Evolutionary conservation across 129 eudicot species (phyloP).

Genomic region (Dittrichia graveolens): DNA sequence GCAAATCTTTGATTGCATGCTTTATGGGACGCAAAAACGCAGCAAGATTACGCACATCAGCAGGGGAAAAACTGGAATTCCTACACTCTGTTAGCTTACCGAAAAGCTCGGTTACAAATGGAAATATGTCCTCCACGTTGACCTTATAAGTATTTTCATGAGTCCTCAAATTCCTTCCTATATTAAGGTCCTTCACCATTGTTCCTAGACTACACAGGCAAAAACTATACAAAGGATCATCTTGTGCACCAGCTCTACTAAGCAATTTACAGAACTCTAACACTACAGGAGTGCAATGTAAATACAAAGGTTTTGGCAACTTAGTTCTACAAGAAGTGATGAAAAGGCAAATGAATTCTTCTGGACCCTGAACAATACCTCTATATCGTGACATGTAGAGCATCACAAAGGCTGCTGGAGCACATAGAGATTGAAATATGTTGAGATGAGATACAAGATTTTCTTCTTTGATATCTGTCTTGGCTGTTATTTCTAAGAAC

Average conservation of each 20-base stretch:
- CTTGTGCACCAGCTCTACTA: slow-evolving; percentile 28
- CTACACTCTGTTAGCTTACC: slow-evolving; percentile 37
- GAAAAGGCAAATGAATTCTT: slow-evolving; percentile 49
- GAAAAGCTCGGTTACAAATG: slow-evolving; percentile 60
- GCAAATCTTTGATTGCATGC: slow-evolving; percentile 28
- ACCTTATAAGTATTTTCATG: slow-evolving; percentile 18
- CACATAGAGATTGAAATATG: slow-evolving; percentile 57
- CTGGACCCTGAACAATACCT: slow-evolving; percentile 47
- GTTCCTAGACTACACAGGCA: slow-evolving; percentile 65
- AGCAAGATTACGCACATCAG: slow-evolving; percentile 56
- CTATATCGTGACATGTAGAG: slow-evolving; percentile 51
- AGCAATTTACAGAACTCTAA: slow-evolving; percentile 85
- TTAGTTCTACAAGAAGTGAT: slow-evolving; percentile 25
- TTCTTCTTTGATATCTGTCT: slow-evolving; percentile 19
- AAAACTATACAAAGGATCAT: slow-evolving; percentile 52
- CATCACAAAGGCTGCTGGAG: slow-evolving; percentile 62
- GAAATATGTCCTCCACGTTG: slow-evolving; percentile 52
- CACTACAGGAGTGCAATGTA: slow-evolving; percentile 48
- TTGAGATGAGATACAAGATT: slow-evolving; percentile 40
- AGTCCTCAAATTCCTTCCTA: slow-evolving; percentile 30
- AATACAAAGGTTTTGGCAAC: slow-evolving; percentile 33
- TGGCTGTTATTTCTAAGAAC: slow-evolving; percentile 34
- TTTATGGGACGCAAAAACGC: slow-evolving; percentile 54
- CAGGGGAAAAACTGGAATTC: slow-evolving; percentile 36
- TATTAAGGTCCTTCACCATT: slow-evolving; percentile 45